Evolutionary conservation across 148 eudicot species (phyloP).

Genomic region (Cornus controversa): DNA sequence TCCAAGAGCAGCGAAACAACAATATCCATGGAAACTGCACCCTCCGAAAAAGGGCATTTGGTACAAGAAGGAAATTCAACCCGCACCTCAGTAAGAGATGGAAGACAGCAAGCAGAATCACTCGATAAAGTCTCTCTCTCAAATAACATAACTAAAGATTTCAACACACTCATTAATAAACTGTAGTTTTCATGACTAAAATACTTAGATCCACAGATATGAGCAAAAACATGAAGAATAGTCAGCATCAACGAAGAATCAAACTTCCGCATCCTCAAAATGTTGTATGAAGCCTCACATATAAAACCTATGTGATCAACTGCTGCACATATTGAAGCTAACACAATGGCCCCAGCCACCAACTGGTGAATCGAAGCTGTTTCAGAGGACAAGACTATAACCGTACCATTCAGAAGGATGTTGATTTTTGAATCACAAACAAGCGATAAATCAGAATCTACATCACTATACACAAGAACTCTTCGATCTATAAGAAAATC

Average conservation of each 20-base stretch:
- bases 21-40: constrained; percentile 46
- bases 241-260: constrained; percentile 37
- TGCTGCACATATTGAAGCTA: constrained; percentile 66
- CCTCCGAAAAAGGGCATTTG: constrained; percentile 63
- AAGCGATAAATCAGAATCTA: constrained; percentile 23
- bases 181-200: constrained; percentile 30
- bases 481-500: constrained; percentile 57
- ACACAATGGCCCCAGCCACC: constrained; percentile 48
- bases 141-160: constrained; percentile 45
- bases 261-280: constrained; percentile 31
- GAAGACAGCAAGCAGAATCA: constrained; percentile 17
- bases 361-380: constrained; percentile 48
- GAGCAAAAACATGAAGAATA: constrained; percentile 72
- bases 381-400: constrained; percentile 24
- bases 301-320: constrained; percentile 46
- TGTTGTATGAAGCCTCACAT: constrained; percentile 61
- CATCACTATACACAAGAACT: constrained; percentile 30
- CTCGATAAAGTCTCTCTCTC: constrained; percentile 34
- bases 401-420: constrained; percentile 31
- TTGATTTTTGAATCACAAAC: constrained; percentile 25
- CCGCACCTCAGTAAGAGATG: constrained; percentile 9
- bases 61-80: constrained; percentile 43
- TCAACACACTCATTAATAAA: constrained; percentile 50
- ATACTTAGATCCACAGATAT: constrained; percentile 57
- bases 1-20: constrained; percentile 46